These are phyloP conservation scores for Sphaerulina vaccinii DNA, from an alignment of 2,329 filamentous ascomycete species.

Conservation along the genomic window DNA sequence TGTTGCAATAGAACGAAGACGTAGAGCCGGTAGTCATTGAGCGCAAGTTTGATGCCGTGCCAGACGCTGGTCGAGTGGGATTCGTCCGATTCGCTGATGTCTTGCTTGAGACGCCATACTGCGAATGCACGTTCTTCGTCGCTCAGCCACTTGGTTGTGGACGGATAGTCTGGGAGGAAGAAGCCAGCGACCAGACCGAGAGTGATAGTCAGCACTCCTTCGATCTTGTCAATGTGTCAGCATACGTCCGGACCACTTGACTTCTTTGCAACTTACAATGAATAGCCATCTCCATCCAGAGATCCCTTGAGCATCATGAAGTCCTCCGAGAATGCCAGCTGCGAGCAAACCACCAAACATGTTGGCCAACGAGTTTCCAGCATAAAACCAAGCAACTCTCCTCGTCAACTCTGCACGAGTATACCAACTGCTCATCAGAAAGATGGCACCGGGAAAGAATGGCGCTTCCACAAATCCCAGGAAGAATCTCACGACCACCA, in stretches of 20 bases:
- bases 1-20: conserved; percentile 57
- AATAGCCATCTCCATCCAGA: conserved; percentile 45
- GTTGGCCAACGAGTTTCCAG: conserved; percentile 38
- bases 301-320: conserved; percentile 38
- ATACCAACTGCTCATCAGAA: conserved; percentile 52
- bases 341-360: conserved; percentile 33
- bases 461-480: conserved; percentile 52
- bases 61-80: conserved; percentile 42
- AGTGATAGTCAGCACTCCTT: conserved; percentile 28
- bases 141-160: conserved; percentile 53
- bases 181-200: conserved; percentile 34
- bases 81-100: conserved; percentile 48
- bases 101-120: conserved; percentile 52
- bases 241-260: background rate
- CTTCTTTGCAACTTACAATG: conserved; percentile 5
- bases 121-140: conserved; percentile 55
- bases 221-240: conserved; percentile 27
- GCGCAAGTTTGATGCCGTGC: conserved; percentile 50
- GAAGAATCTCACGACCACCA: conserved; percentile 52
- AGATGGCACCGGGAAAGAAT: conserved; percentile 51
- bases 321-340: conserved; percentile 46
- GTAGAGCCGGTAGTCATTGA: conserved; percentile 53
- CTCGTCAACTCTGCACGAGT: conserved; percentile 45
- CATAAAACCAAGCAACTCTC: conserved; percentile 29
- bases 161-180: conserved; percentile 52